Evolutionary conservation across 805 yeast species (phyloP).

Genomic region (Groenewaldozyma tartarivorans): DNA sequence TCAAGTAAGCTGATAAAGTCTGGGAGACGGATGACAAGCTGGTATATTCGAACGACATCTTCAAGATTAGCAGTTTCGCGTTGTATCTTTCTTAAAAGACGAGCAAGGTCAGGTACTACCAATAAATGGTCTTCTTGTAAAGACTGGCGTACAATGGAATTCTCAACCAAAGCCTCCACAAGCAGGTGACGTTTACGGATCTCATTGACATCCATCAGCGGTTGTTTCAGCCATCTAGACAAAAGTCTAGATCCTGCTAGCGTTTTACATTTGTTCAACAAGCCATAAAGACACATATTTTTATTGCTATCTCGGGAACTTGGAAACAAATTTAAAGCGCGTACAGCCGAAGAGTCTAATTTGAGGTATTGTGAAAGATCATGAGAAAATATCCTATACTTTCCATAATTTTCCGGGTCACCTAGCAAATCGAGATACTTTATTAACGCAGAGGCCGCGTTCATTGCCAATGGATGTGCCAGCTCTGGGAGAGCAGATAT

Average conservation of each 20-base stretch:
- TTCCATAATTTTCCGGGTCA: slow-evolving; percentile 45
- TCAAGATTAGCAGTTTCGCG: slow-evolving; percentile 56
- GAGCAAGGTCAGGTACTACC: slow-evolving; percentile 73
- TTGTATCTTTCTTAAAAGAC: slow-evolving; percentile 59
- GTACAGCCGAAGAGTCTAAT: slow-evolving; percentile 81
- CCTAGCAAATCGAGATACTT: slow-evolving; percentile 56
- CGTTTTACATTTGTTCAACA: slow-evolving; percentile 81
- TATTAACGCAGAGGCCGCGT: slow-evolving; percentile 60
- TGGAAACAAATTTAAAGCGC: slow-evolving; percentile 82
- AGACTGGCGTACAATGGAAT: slow-evolving; percentile 54
- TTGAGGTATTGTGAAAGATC: slow-evolving; percentile 76
- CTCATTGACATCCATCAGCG: slow-evolving; percentile 54
- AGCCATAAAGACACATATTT: slow-evolving; percentile 62
- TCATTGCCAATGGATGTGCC: slow-evolving; percentile 43
- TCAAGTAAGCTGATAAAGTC: slow-evolving; percentile 48
- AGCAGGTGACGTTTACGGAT: slow-evolving; percentile 63
- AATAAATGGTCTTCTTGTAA: slow-evolving; percentile 59
- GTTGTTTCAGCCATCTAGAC: slow-evolving; percentile 95
- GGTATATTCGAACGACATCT: slow-evolving; percentile 84
- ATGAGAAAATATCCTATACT: slow-evolving; percentile 48
- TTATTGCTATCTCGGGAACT: slow-evolving; percentile 37
- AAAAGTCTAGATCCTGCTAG: slow-evolving; percentile 80
- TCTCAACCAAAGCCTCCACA: slow-evolving; percentile 66
- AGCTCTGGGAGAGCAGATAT: slow-evolving; percentile 21
- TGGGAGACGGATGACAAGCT: slow-evolving; percentile 63